Evolutionary conservation across 2,329 filamentous ascomycete species (phyloP).

Genomic region (Bipolaris gigantea): DNA sequence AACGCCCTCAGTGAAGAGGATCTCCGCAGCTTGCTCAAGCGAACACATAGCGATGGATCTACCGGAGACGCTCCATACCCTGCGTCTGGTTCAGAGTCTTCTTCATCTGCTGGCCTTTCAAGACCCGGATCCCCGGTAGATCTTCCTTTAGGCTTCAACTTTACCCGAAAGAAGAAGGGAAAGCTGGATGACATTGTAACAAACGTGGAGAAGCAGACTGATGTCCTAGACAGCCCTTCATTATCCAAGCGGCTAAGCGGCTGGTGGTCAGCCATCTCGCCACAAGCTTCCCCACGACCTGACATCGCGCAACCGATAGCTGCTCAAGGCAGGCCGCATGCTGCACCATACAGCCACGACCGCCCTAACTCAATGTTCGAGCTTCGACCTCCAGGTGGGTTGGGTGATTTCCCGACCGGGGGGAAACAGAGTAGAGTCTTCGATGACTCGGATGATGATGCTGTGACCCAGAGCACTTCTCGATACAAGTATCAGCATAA

Average conservation of each 20-base stretch:
- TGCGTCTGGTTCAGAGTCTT: slow-evolving; percentile 35
- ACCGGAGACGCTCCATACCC: slow-evolving; percentile 20
- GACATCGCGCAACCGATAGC: slow-evolving; percentile 11
- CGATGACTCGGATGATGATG: slow-evolving; percentile 44
- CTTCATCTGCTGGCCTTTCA: slow-evolving; percentile 29
- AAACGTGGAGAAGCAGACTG: neutral
- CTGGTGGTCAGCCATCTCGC: slow-evolving; percentile 43
- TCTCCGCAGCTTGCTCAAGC: slow-evolving; percentile 46
- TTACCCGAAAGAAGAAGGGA: slow-evolving; percentile 24
- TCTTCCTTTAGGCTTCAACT: slow-evolving; percentile 35
- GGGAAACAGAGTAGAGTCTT: slow-evolving; percentile 47
- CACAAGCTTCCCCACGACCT: slow-evolving; percentile 7
- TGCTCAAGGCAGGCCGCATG: slow-evolving; percentile 10
- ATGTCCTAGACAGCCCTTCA: slow-evolving; percentile 33
- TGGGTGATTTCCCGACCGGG: slow-evolving; percentile 19
- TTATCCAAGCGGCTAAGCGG: slow-evolving; percentile 36
- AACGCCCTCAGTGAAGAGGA: slow-evolving; percentile 53
- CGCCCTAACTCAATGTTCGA: slow-evolving; percentile 45
- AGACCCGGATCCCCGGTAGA: slow-evolving; percentile 35
- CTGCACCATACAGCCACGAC: slow-evolving; percentile 24
- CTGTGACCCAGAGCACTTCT: neutral
- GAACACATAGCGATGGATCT: slow-evolving; percentile 25
- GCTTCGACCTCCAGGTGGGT: slow-evolving; percentile 33
- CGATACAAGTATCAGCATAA: slow-evolving; percentile 11
- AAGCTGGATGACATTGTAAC: slow-evolving; percentile 13